Evolutionary conservation across 2,329 filamentous ascomycete species (phyloP).

Genomic region (Penicillium expansum): DNA sequence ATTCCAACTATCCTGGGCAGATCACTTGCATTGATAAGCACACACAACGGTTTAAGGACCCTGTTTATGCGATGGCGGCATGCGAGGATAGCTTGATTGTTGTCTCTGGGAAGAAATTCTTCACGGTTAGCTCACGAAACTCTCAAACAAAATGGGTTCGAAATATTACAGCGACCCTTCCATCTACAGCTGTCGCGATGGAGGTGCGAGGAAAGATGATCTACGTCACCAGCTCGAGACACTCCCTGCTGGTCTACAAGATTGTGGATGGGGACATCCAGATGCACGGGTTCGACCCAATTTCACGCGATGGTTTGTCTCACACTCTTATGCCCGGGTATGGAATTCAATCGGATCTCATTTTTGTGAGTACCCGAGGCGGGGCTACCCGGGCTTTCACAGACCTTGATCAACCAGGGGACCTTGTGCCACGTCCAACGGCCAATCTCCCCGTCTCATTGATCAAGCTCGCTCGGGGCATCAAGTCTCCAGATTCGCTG

Average conservation of each 20-base stretch:
- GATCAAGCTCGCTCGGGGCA: constrained; percentile 28
- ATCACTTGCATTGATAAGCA: constrained; percentile 39
- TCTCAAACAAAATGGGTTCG: constrained; percentile 43
- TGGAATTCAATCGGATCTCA: constrained; percentile 42
- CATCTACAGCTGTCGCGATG: constrained; percentile 52
- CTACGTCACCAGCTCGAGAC: constrained; percentile 53
- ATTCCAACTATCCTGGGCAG: constrained; percentile 22
- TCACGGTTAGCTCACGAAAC: constrained; percentile 45
- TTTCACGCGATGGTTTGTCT: constrained; percentile 33
- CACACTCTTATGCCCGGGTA: constrained; percentile 34
- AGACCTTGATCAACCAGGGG: constrained; percentile 22
- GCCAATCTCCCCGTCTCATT: constrained; percentile 37
- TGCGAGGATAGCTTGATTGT: constrained; percentile 47
- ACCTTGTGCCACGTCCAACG: constrained; percentile 32
- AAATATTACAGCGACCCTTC: constrained; percentile 40
- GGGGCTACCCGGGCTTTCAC: constrained; percentile 49
- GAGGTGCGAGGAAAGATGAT: constrained; percentile 48
- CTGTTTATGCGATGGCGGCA: constrained; percentile 57
- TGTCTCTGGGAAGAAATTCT: constrained; percentile 45
- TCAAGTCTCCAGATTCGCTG: constrained; percentile 15
- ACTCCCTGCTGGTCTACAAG: constrained; percentile 53
- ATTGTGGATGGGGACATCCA: constrained; percentile 36
- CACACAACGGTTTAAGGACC: constrained; percentile 34
- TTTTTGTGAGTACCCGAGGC: constrained; percentile 52
- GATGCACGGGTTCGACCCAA: constrained; percentile 36